A percentile compares a stretch with the other conserved stretches of the same genome.
Evolutionary conservation across 192 early-diverging fungal genomes (phyloP).

Genomic region (Coemansia sp.): DNA sequence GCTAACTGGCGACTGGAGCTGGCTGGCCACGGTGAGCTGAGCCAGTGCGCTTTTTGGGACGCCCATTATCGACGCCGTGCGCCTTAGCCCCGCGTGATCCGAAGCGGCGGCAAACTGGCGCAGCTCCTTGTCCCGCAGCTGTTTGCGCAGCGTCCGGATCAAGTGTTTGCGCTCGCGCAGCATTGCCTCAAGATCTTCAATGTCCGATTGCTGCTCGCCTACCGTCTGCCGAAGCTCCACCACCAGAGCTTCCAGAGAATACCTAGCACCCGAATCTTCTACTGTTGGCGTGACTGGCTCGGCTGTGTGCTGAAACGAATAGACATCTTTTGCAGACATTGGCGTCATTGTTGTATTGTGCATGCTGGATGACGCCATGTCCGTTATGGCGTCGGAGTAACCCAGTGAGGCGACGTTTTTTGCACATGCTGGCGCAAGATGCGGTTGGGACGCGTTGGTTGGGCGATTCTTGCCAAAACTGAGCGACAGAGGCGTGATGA

Average conservation of each 20-base stretch:
- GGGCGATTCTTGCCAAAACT: not conserved
- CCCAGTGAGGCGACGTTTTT: not conserved
- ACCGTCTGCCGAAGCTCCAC: slow-evolving; percentile 19
- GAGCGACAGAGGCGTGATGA: not conserved
- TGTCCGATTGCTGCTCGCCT: slow-evolving; percentile 27
- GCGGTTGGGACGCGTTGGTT: not conserved
- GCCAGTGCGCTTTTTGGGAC: not conserved
- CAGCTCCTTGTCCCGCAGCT: slow-evolving; percentile 30
- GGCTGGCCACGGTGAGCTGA: not conserved
- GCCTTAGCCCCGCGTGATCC: slow-evolving; percentile 25
- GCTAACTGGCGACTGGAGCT: not conserved
- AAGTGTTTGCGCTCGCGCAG: slow-evolving; percentile 23
- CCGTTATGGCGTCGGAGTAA: not conserved
- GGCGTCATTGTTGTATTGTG: slow-evolving; percentile 16
- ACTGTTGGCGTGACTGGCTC: not conserved
- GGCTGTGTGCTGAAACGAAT: not conserved
- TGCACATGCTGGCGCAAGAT: not conserved
- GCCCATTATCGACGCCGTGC: slow-evolving; percentile 24
- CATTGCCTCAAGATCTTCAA: slow-evolving; percentile 27
- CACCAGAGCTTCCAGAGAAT: slow-evolving; percentile 2
- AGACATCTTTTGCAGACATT: not conserved
- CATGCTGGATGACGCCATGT: not conserved
- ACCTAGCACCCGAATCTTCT: not conserved
- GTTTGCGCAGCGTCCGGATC: slow-evolving; percentile 32
- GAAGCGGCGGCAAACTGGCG: slow-evolving; percentile 33